Evolutionary conservation across 2,329 filamentous ascomycete species (phyloP), one percentile per base, ranked within the genome.

Genomic region (Colletotrichum sp.): DNA sequence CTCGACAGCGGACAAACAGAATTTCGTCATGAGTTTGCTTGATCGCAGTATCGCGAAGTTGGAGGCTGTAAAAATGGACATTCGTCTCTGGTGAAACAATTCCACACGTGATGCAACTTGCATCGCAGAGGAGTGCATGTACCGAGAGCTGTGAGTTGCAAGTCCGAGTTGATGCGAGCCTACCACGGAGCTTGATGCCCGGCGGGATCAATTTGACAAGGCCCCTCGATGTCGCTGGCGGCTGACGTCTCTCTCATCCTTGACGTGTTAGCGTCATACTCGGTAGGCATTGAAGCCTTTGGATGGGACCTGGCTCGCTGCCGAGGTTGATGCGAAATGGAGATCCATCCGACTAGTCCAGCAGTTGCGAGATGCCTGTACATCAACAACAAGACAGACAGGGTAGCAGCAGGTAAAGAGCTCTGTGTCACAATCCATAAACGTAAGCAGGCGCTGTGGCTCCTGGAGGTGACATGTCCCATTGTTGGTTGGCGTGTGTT

Each of bases 21-120:
- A 75, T 76, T 57, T 75, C 66, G 75, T 76, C 75, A 76, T 75
- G 52, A 39, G 16, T 71, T 75, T 66, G 59, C 39, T 21, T 57
- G 30, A 24, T 21, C 21, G 52, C 75, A 63, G 71, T 76, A 70
- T 75, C 63, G 52, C 26, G 52, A 67, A 57, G 36, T 18, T 59
- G 26, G 36, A 55, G 30, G 16, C 21, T 65, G 32, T 8, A 32
- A 49, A 63, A 66, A 57, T 28, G 36, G 34, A 49, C 65, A 36
- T 63, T 59, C 21, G 24, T 60, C 5, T 39, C 8, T 28, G 21
- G 44, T 44, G 49, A 60, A 69, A 28, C 34, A 52, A 24, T 71
- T 32, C 57, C 67, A 55, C 65, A 34, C 21, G 15, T 57, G 39
- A 60, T 74, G 60, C 39, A 21, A 69, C 36, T 65, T 28, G 65